Evolutionary conservation across 2,329 filamentous ascomycete genomes (phyloP), one percentile per base, ranked within the genome.

Genomic region (Aureobasidium sp.): DNA sequence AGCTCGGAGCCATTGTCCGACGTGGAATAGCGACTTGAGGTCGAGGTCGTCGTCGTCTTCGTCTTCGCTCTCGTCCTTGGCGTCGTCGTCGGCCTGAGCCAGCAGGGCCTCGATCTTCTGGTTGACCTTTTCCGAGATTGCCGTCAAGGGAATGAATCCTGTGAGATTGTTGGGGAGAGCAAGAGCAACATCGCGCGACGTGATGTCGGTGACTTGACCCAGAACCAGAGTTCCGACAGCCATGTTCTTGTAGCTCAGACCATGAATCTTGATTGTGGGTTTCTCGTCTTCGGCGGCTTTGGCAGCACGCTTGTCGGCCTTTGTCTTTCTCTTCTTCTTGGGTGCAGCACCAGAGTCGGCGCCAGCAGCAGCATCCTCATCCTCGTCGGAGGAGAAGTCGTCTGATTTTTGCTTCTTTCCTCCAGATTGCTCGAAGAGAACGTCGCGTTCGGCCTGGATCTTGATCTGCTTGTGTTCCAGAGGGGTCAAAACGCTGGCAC

Each of bases 401-500:
- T 79, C 72, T 75, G 70, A 74, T 66, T 78, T 83, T 65, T 71
- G 72, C 76, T 79, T 88, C 76, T 83, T 87, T 73, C 82, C 84
- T n/a, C 76, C 76, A 11, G 75, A 84, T 68, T 95, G 87, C 75
- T 97, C 94, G 72, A 93, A 94, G 42, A 95, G 79, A 44, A 92
- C 94, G 79, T 99, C 94, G 68, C 88, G 87, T 71, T 89, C 94
- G 49, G 94, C 94, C 75, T 97, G 89, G 63, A 95, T 87, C 69
- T 94, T 88, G 65, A 99, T 97, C 75, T 97, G 91, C 77, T 96
- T 97, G 72, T 95, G 89, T 74, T 99, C 94, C 57, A 99, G 79
- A 25, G 94, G 92, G 2, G 94, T 97, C 72, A 99, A 78, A 58
- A 96, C 82, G 71, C 90, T 95, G 59, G 86, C 93, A 47, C 94